Percentiles rank a stretch among this genome's conserved stretches.
These are phyloP conservation scores for Boletus subcaerulescens DNA, from an alignment of 768 basidiomycete genomes.

Conservation along the genomic window DNA sequence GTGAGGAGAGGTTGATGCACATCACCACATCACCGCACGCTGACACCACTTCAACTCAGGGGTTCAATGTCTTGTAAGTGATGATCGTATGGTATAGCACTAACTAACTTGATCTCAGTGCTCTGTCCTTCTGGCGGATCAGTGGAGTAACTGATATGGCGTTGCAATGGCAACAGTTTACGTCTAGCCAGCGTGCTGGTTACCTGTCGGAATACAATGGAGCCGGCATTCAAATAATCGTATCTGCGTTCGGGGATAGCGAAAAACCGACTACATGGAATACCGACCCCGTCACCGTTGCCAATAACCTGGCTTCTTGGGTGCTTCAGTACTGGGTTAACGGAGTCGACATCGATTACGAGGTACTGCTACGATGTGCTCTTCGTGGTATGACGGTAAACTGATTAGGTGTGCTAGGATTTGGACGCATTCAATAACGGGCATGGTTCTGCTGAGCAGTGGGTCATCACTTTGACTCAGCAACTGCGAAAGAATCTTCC, in stretches of 20 bases:
- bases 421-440: slow-evolving; percentile 35
- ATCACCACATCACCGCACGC: background rate
- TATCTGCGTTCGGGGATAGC: slow-evolving; percentile 48
- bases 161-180: slow-evolving; percentile 39
- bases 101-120: slow-evolving; percentile 14
- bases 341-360: slow-evolving; percentile 55
- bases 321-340: slow-evolving; percentile 45
- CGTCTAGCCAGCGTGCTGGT: slow-evolving; percentile 35
- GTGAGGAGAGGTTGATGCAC: background rate
- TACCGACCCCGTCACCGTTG: slow-evolving; percentile 35
- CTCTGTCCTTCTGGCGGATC: slow-evolving; percentile 40
- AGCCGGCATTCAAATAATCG: slow-evolving; percentile 57
- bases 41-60: slow-evolving; percentile 14
- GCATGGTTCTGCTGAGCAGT: slow-evolving; percentile 18
- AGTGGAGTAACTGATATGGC: slow-evolving; percentile 46
- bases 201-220: slow-evolving; percentile 48
- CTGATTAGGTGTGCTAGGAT: slow-evolving; percentile 16
- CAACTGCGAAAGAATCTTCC: slow-evolving; percentile 31
- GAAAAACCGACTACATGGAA: slow-evolving; percentile 40
- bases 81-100: background rate
- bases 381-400: background rate
- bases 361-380: slow-evolving; percentile 19
- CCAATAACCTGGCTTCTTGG: slow-evolving; percentile 43
- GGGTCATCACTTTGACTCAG: slow-evolving; percentile 31
- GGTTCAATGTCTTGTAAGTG: slow-evolving; percentile 35